Evolutionary conservation across 2,329 filamentous ascomycete species (phyloP).

Genomic region (Diplodia seriata): DNA sequence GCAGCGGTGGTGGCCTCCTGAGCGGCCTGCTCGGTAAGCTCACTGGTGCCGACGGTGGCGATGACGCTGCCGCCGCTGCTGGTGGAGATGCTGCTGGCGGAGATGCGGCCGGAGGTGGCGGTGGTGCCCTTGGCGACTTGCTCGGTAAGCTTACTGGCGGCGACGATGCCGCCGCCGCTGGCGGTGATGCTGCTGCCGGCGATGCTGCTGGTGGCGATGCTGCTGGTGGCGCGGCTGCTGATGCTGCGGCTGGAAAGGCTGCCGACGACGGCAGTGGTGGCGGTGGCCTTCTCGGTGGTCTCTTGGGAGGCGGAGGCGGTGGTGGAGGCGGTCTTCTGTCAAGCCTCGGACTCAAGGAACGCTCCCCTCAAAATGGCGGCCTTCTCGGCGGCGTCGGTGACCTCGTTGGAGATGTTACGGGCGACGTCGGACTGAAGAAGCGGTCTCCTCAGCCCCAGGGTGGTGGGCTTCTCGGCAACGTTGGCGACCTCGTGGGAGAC

Average conservation of each 20-base stretch:
- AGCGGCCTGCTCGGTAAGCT: background rate
- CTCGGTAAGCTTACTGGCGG: background rate
- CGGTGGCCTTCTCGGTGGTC: background rate
- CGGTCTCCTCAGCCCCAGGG: background rate
- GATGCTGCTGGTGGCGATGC: background rate
- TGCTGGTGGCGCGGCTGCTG: background rate
- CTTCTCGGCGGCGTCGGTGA: background rate
- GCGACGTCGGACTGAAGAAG: background rate
- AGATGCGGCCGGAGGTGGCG: background rate
- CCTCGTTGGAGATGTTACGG: background rate
- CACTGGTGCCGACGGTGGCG: background rate
- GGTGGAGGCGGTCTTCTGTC: background rate
- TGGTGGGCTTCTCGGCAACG: background rate
- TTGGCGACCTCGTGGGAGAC: background rate
- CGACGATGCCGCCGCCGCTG: too few relatives aligned
- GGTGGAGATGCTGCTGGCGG: background rate
- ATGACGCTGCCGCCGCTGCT: background rate
- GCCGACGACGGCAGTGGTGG: background rate
- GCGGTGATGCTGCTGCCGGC: background rate
- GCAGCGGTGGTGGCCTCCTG: too few relatives aligned
- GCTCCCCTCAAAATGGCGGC: background rate
- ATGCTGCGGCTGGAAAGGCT: background rate
- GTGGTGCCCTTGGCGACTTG: too few relatives aligned
- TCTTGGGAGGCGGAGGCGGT: background rate
- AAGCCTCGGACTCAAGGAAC: constrained; percentile 17